Conservation (phyloP, 208 protist genomes). For the Acanthamoeba sp. region DNA sequence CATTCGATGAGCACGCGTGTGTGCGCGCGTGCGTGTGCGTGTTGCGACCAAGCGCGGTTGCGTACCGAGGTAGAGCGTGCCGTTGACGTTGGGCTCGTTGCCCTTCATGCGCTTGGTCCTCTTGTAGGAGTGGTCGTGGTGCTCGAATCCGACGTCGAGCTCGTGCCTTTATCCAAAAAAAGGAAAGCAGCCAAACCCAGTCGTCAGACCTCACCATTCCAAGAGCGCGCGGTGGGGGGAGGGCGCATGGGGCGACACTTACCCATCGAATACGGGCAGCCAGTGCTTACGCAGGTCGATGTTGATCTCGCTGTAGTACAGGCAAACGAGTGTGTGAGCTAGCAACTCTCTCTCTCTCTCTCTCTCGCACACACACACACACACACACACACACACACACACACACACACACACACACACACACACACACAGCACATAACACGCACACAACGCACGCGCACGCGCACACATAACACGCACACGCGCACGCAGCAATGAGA, state of each 20-base stretch:
- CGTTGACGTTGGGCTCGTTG: neutral
- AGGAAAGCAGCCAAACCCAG: neutral
- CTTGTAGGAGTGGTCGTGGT: conserved; percentile 62
- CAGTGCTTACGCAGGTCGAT: conserved; percentile 32
- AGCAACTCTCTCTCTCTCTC: neutral
- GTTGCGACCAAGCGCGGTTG: neutral
- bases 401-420: too few species aligned
- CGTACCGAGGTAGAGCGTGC: conserved; percentile 34
- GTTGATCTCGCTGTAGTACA: conserved; percentile 22
- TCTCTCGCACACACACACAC: too few species aligned
- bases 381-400: too few species aligned
- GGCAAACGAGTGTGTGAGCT: too few species aligned
- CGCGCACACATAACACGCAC: too few species aligned
- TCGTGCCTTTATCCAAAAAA: neutral
- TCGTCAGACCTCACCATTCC: too few species aligned
- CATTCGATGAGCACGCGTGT: neutral
- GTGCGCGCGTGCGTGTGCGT: neutral
- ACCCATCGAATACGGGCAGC: conserved; percentile 35
- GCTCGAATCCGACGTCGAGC: conserved; percentile 4
- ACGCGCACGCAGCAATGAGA: neutral
- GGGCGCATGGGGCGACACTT: neutral
- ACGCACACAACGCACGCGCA: too few species aligned
- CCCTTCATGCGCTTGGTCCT: neutral
- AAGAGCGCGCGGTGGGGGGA: too few species aligned
- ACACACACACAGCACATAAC: too few species aligned